Conservation (phyloP, 2,329 filamentous ascomycete species). For the Pseudofabraea citricarpa region DNA sequence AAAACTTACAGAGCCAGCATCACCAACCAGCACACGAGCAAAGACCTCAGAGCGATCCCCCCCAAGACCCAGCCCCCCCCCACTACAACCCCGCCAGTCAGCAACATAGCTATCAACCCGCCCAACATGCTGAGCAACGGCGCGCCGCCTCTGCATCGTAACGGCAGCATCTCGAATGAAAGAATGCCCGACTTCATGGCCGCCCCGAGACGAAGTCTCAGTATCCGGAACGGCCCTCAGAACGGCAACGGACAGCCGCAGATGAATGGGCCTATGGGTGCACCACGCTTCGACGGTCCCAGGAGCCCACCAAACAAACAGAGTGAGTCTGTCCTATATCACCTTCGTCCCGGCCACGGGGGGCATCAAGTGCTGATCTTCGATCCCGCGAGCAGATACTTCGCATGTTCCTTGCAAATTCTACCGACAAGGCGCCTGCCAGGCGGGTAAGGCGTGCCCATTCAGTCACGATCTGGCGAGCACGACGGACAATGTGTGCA, state of each 20-base stretch:
- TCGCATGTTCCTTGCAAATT: slow-evolving; percentile 99
- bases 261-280: slow-evolving; percentile 32
- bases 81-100: background rate
- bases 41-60: background rate
- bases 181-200: slow-evolving; percentile 36
- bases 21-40: background rate
- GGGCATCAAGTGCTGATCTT: too few species aligned
- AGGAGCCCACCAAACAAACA: slow-evolving; percentile 56
- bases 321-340: slow-evolving; percentile 25
- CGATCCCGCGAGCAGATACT: slow-evolving; percentile 58
- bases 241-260: slow-evolving; percentile 6
- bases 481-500: slow-evolving; percentile 86
- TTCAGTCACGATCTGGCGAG: slow-evolving; percentile 91
- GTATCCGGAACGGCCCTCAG: slow-evolving; percentile 9
- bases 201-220: slow-evolving; percentile 49
- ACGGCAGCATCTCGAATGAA: slow-evolving; percentile 4
- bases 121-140: slow-evolving; percentile 9
- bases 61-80: background rate
- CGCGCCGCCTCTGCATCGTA: slow-evolving; percentile 4
- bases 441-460: slow-evolving; percentile 92
- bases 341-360: too few species aligned
- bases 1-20: background rate
- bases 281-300: slow-evolving; percentile 48
- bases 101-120: background rate
- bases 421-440: slow-evolving; percentile 92